Evolutionary conservation across 2,329 filamentous ascomycete genomes (phyloP), one percentile per base, ranked within the genome.

Genomic region (Alternaria rosae): DNA sequence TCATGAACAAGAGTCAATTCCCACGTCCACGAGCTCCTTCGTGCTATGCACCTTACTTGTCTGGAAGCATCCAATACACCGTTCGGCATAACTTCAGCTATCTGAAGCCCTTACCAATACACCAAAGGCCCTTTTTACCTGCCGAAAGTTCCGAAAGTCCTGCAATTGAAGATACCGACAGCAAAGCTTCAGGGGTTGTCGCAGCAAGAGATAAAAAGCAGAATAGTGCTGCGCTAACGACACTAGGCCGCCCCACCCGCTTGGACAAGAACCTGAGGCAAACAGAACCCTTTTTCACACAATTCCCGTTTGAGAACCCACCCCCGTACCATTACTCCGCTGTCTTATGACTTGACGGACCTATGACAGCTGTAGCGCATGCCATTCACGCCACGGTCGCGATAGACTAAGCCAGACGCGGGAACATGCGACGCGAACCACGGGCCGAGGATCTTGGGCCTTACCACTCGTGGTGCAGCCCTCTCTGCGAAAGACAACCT

Each of bases 331-430:
- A 51, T 35, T 51, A 38, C 20, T 32, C 38, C 25, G 26, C 55
- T 17, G 38, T 44, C 26, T 8, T 32, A 25, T 30, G 3, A 21
- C 4, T 5, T 13, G 4, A 6, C 4, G 17, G 4, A 11, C 55
- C 25, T 53, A 58, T 53, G 26, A 53, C 26, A 58, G 47, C 38
- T 45, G 47, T 35, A 58, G 55, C 55, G 55, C 55, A 53, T 44
- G 47, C n/a, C 21, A 21, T 15, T 15, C 23, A 12, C 20, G 26
- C 13, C 55, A 25, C 47, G 35, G 10, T n/a, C 30, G 35, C 30
- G 30, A 23, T 44, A 28, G 21, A 20, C 55, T 43, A 25, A n/a
- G n/a, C 38, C 25, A 7, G 26, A 42, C 38, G 11, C 7, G 47
- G 12, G 20, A 38, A n/a, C 21, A 32, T 58, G 47, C 47, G 55